phyloP scores from a whole-genome alignment of 345 rosid genomes.

The Hirschfeldia incana region DNA sequence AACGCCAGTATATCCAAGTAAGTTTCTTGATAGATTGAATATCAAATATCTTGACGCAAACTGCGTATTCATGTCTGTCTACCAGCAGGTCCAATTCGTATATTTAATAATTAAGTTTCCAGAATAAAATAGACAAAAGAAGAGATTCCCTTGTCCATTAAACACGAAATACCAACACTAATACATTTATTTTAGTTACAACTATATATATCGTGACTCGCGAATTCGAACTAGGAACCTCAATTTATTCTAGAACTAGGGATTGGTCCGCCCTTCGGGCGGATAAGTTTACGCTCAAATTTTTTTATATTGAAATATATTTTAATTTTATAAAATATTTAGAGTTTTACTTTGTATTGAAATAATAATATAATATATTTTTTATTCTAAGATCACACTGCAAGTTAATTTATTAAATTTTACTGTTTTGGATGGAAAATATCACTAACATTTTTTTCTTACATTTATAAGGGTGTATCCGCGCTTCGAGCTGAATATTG shows the following conservation, averaged over 20 bases:
- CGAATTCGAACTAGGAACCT: not conserved
- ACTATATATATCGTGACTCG: not conserved
- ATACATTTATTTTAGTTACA: not conserved
- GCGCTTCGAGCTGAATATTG: too few species aligned
- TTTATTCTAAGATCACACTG: too few species aligned
- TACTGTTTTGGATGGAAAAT: too few species aligned
- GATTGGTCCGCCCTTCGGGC: too few species aligned
- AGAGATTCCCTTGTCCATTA: not conserved
- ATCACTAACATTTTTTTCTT: too few species aligned
- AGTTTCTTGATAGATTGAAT: not conserved
- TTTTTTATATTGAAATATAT: too few species aligned
- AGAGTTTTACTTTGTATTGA: too few species aligned
- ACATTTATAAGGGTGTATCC: too few species aligned
- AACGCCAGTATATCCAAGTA: not conserved
- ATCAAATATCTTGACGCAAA: not conserved
- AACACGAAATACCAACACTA: not conserved
- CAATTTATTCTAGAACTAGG: not conserved
- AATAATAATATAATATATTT: too few species aligned
- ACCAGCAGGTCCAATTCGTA: not conserved
- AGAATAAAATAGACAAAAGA: not conserved
- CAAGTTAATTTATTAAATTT: too few species aligned
- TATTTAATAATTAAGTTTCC: not conserved
- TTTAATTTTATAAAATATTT: too few species aligned
- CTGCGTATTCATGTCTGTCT: not conserved
- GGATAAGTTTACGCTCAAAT: too few species aligned